Base-by-base conservation (phyloP, 2,329 filamentous ascomycete genomes). In the Periconia sp. region DNA sequence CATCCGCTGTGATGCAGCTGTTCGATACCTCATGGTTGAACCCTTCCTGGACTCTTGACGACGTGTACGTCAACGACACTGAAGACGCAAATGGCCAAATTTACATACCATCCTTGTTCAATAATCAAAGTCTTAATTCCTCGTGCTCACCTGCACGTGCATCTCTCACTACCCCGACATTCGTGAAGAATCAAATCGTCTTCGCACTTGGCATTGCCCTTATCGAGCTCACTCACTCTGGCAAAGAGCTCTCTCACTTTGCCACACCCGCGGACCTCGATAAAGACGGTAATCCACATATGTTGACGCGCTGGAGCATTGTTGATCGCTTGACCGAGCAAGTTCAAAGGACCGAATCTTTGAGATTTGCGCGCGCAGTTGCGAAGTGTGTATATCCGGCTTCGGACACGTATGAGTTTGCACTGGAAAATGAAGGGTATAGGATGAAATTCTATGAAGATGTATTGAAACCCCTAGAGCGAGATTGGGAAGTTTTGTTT, bases 121-220 rank as follows among this genome's bases (percentile, higher is more conserved):
- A 27, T 27, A 8, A 41, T 33, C 23, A 27, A 35, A 19, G 19
- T n/a, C 8, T 27, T 5, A 6, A 2, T 23, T 37, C 46, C 11
- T 3, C 33, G 10, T 37, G 11, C 15, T 3, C 33, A 5, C 15
- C 33, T 37, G 13, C 33, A 13, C 46, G 15, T 33, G 14, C 27
- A 3, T 35, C 45, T 6, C 8, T 13, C 45, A 37, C 35, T 35
- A n/a, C 33, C 17, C 14, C 15, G 23, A 27, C 42, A 14, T 35
- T 35, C 15, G 49, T 58, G 20, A 56, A 58, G 31, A 58, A 57
- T 40, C 41, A 48, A 33, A 43, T 47, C 10, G 43, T 62, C 6
- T 60, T 59, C 40, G 58, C 54, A 13, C 54, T 61, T 23, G 54
- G 56, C 15, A 27, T 57, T 15, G 57, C 59, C n/a, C 49, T 62